A percentile compares a stretch with the other conserved stretches of the same genome.
These are phyloP conservation scores for Diaporthe longicolla DNA, from an alignment of 2,329 filamentous ascomycete genomes.

Conservation along the genomic window DNA sequence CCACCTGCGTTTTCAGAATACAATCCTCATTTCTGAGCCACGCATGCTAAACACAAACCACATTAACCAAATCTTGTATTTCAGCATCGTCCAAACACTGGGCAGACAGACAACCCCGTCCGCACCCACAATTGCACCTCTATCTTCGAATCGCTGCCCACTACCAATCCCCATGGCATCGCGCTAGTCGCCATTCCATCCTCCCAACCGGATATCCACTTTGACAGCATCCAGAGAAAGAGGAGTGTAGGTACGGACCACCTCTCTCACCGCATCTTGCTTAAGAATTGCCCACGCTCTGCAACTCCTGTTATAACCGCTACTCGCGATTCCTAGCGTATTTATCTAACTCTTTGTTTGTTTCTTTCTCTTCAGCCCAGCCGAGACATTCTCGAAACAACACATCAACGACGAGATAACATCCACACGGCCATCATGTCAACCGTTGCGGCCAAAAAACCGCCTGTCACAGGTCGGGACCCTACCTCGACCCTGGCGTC, in stretches of 20 bases:
- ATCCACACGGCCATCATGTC: slow-evolving; percentile 58
- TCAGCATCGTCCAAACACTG: slow-evolving; percentile 21
- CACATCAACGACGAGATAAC: slow-evolving; percentile 14
- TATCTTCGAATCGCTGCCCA: slow-evolving; percentile 25
- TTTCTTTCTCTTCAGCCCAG: slow-evolving; percentile 33
- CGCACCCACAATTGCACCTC: slow-evolving; percentile 30
- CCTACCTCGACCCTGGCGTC: slow-evolving; percentile 52
- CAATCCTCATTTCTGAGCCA: slow-evolving; percentile 19
- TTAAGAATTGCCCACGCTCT: slow-evolving; percentile 31
- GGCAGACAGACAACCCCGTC: slow-evolving; percentile 3
- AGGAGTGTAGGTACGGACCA: slow-evolving; percentile 41
- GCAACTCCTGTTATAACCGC: slow-evolving; percentile 40
- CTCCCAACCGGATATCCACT: slow-evolving; percentile 40
- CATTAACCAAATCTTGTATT: neutral
- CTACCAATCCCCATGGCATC: slow-evolving; percentile 35
- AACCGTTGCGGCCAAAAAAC: slow-evolving; percentile 65
- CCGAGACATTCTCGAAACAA: slow-evolving; percentile 33
- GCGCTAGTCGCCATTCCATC: slow-evolving; percentile 40
- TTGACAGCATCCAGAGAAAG: slow-evolving; percentile 38
- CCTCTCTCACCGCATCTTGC: slow-evolving; percentile 44
- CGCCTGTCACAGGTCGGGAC: slow-evolving; percentile 63
- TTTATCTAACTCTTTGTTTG: slow-evolving; percentile 35
- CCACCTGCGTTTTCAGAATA: slow-evolving; percentile 27
- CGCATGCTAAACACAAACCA: slow-evolving; percentile 28
- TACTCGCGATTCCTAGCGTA: slow-evolving; percentile 37